Base-by-base conservation (phyloP, 257 asterid genomes). In the Orobanche coerulescens region DNA sequence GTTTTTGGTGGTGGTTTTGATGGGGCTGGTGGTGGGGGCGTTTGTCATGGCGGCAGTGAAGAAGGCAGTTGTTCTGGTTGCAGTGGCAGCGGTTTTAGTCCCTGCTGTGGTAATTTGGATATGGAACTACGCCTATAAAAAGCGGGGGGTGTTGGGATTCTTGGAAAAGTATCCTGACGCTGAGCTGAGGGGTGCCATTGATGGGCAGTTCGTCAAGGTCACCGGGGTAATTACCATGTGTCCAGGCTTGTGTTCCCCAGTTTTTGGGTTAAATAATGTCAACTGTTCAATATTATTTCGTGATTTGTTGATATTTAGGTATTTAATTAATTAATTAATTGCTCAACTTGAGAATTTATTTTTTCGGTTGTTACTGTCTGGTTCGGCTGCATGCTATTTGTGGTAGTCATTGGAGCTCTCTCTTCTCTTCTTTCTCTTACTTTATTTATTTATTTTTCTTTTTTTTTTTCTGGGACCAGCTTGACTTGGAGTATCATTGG, bases 201-300 rank as follows among this genome's bases (percentile, higher is more conserved):
- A 89, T 76, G 99, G 97, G 28, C 95, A 93, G 84, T 82, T 62
- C 78, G 96, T 93, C 71, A 93, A 93, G 87, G 94, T 89, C 75
- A 89, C 99, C 16, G 99, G 99, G 96, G 99, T 93, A 89, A 93
- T 59, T 66, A 23, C 20, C 40, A 20, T 23, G 0, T 51, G 31
- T 13, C n/a, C 54, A 2, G 40, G 13, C 47, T 66, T 23, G 11
- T 52, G 43, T 56, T 18, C 6, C 1, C 26, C 20, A 2, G 2
- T 47, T 37, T 25, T 22, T 54, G 9, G 18, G 52, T 25, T 53
- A 43, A 64, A 63, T 56, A 22, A 23, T 58, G 40, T 1, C 37
- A 16, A 37, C 50, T 18, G 13, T 20, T 69, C 13, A 46, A 6
- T 25, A 46, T 5, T 43, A n/a, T 44, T 37, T 3, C 34, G 22